Evolutionary conservation across 208 protist genomes (phyloP).

Genomic region (Tritrichomonas musculus): DNA sequence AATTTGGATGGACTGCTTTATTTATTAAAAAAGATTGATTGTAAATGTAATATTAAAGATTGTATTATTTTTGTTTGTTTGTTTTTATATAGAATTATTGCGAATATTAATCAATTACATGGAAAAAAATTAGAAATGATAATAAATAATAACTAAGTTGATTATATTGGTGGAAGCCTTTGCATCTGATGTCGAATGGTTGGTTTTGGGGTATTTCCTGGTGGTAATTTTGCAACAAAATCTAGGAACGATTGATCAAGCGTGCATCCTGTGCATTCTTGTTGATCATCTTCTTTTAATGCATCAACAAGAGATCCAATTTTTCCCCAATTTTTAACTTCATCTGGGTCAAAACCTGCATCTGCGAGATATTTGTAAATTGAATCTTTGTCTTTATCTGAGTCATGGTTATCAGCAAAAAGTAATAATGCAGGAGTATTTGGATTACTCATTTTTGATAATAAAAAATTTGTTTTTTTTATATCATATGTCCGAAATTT

Average conservation of each 20-base stretch:
- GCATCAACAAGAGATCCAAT: slow-evolving; percentile 9
- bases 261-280: neutral
- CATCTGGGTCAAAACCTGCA: neutral
- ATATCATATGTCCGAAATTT: too few relatives aligned
- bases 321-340: slow-evolving; percentile 19
- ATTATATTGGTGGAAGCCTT: neutral
- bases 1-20: too few relatives aligned
- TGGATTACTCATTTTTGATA: too few relatives aligned
- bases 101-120: too few relatives aligned
- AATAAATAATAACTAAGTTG: neutral
- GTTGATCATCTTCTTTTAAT: neutral
- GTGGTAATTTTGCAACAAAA: neutral
- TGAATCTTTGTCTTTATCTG: neutral
- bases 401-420: neutral
- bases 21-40: too few relatives aligned
- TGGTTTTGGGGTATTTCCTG: neutral
- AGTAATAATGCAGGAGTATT: neutral
- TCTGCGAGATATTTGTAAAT: slow-evolving; percentile 18
- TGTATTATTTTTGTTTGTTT: too few relatives aligned
- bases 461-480: too few relatives aligned
- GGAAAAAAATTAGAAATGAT: too few relatives aligned
- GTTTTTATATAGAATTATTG: too few relatives aligned
- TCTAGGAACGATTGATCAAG: neutral
- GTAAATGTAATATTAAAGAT: too few relatives aligned
- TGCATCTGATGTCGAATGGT: neutral